A percentile compares a stretch with the other conserved stretches of the same genome.
These are phyloP conservation scores for Coemansia nantahalensis DNA, from an alignment of 192 early-diverging fungal genomes.

Conservation along the genomic window DNA sequence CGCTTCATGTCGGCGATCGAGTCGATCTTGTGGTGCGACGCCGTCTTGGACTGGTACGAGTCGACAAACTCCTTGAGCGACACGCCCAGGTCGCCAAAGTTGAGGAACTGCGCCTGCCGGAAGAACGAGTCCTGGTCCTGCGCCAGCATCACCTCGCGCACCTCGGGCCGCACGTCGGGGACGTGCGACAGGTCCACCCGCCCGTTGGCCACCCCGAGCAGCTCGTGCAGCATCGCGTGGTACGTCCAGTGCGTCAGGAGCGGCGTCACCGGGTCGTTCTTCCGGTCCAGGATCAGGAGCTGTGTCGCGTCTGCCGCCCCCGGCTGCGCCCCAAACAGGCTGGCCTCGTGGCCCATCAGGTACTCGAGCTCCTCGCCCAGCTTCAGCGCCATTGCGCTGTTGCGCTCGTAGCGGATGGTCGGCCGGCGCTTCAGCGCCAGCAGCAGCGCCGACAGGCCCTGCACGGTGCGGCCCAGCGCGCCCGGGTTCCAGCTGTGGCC, in stretches of 20 bases:
- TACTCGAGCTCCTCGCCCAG: conserved; percentile 70
- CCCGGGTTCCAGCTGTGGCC: conserved; percentile 74
- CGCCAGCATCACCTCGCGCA: conserved; percentile 91
- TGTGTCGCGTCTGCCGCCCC: conserved; percentile 66
- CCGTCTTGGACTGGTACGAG: conserved; percentile 89
- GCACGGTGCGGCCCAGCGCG: conserved; percentile 71
- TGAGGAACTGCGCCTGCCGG: conserved; percentile 84
- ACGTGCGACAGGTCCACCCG: conserved; percentile 88
- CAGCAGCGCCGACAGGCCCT: conserved; percentile 74
- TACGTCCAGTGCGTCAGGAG: conserved; percentile 97
- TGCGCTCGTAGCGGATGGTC: conserved; percentile 83
- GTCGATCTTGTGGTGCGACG: conserved; percentile 88
- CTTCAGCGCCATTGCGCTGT: conserved; percentile 76
- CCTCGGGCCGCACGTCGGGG: conserved; percentile 74
- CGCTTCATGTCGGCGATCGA: conserved; percentile 98
- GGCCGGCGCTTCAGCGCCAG: conserved; percentile 91
- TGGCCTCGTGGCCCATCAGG: conserved; percentile 44
- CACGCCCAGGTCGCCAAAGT: conserved; percentile 91
- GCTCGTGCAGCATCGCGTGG: conserved; percentile 97
- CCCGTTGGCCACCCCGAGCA: conserved; percentile 90
- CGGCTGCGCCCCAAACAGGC: conserved; percentile 42
- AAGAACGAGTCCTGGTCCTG: conserved; percentile 92
- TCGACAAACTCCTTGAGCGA: conserved; percentile 94
- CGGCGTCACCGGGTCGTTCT: conserved; percentile 95
- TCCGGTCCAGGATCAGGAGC: conserved; percentile 86